phyloP scores from a whole-genome alignment of 2,329 filamentous ascomycete genomes.

The Plectosphaerella sp. region DNA sequence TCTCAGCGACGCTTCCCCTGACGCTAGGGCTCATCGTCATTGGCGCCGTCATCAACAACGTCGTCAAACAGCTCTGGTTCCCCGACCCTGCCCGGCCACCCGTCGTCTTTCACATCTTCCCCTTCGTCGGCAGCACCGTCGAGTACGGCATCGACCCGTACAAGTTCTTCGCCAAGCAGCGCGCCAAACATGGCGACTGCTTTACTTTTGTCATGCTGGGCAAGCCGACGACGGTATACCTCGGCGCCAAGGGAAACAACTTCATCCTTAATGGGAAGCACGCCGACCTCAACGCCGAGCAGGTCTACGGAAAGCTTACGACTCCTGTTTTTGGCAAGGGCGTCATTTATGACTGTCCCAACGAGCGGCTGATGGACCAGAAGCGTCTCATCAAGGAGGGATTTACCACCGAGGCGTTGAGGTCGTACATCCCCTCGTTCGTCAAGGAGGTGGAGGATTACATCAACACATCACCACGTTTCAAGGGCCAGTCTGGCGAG shows the following conservation, averaged over 20 bases:
- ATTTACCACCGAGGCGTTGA: conserved; percentile 60
- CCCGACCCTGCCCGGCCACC: conserved; percentile 46
- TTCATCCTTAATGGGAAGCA: conserved; percentile 53
- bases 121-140: conserved; percentile 65
- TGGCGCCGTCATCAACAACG: not conserved
- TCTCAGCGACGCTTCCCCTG: not conserved
- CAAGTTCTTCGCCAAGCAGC: conserved; percentile 60
- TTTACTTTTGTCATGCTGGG: conserved; percentile 52
- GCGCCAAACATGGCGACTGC: conserved; percentile 55
- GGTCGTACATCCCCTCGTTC: conserved; percentile 66
- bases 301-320: conserved; percentile 46
- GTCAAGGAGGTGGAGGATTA: conserved; percentile 52
- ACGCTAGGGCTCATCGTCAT: not conserved
- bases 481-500: conserved; percentile 34
- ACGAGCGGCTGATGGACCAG: conserved; percentile 83
- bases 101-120: conserved; percentile 55
- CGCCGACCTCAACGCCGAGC: conserved; percentile 48
- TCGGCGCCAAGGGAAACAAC: conserved; percentile 48
- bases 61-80: conserved; percentile 5
- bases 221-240: conserved; percentile 43
- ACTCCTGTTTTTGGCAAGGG: conserved; percentile 66
- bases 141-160: conserved; percentile 69
- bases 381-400: conserved; percentile 73
- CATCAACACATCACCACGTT: not conserved
- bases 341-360: conserved; percentile 81